Percentiles rank a stretch among this genome's conserved stretches.
Evolutionary conservation across 257 asterid species (phyloP).

Genomic region (Craterostigma plantagineum): DNA sequence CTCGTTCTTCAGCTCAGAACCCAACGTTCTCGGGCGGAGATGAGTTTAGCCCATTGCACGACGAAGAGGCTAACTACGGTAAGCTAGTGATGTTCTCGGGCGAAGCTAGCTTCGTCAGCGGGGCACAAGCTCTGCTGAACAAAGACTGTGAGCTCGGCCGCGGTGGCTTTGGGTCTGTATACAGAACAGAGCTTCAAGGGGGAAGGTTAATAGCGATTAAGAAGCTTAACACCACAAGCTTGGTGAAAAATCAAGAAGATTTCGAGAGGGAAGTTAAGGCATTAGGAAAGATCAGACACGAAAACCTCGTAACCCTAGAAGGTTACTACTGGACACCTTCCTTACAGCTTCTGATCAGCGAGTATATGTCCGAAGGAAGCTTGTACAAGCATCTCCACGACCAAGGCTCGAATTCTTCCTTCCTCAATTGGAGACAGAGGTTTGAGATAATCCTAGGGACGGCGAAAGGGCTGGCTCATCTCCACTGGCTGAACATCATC

Average conservation of each 20-base stretch:
- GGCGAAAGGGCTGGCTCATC: conserved; percentile 58
- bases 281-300: conserved; percentile 43
- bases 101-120: conserved; percentile 45
- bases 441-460: conserved; percentile 40
- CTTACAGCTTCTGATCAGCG: conserved; percentile 52
- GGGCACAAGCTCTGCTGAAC: conserved; percentile 58
- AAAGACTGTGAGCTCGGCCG: conserved; percentile 68
- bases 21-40: conserved; percentile 41
- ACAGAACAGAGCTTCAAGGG: conserved; percentile 33
- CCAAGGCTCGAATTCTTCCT: conserved; percentile 11
- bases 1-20: conserved; percentile 26
- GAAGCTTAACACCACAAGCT: conserved; percentile 56
- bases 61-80: conserved; percentile 56
- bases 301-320: conserved; percentile 42
- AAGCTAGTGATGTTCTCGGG: conserved; percentile 85
- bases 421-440: conserved; percentile 58
- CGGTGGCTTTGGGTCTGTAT: conserved; percentile 81
- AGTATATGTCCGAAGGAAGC: conserved; percentile 35
- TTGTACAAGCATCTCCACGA: conserved; percentile 54
- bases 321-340: conserved; percentile 86
- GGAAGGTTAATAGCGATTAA: conserved; percentile 62
- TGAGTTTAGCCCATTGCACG: conserved; percentile 51
- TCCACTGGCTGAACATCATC: conserved; percentile 39
- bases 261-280: conserved; percentile 54
- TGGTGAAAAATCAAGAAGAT: conserved; percentile 60